Percentiles rank a stretch among this genome's conserved stretches.
phyloP scores from a whole-genome alignment of 129 eudicot species.

The Flaveria brownii region DNA sequence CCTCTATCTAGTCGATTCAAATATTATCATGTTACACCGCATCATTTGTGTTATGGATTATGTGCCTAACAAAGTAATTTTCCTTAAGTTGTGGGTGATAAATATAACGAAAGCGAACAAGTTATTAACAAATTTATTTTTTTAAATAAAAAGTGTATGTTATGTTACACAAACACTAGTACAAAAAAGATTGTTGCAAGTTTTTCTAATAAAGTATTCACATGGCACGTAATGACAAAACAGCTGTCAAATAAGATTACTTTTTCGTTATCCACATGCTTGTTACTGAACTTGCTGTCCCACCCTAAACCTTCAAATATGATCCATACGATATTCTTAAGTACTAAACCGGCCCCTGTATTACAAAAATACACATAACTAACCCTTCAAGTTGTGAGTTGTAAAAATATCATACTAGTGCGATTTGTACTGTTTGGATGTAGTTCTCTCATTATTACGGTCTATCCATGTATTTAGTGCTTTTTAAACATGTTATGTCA shows the following conservation, averaged over 20 bases:
- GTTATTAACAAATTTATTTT: too few species aligned
- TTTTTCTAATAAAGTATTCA: not conserved
- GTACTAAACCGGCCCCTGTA: not conserved
- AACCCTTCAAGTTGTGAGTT: not conserved
- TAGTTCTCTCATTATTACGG: not conserved
- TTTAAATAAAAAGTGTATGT: too few species aligned
- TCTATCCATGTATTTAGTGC: not conserved
- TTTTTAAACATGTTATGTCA: not conserved
- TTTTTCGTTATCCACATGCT: slow-evolving; percentile 16
- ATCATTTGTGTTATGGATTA: too few species aligned
- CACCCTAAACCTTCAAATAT: not conserved
- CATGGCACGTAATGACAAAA: slow-evolving; percentile 12
- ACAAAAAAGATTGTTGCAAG: too few species aligned
- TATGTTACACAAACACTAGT: too few species aligned
- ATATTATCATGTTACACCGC: too few species aligned
- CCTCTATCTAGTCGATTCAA: too few species aligned
- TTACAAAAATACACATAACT: not conserved
- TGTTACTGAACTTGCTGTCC: not conserved
- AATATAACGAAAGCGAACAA: too few species aligned
- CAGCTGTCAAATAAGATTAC: slow-evolving; percentile 8
- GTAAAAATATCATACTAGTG: not conserved
- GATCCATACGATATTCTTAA: not conserved
- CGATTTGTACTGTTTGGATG: not conserved
- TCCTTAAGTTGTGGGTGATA: too few species aligned
- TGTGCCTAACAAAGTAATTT: too few species aligned